A percentile compares a stretch with the other conserved stretches of the same genome.
Conservation (phyloP, 257 asterid species). For the Perilla frutescens region DNA sequence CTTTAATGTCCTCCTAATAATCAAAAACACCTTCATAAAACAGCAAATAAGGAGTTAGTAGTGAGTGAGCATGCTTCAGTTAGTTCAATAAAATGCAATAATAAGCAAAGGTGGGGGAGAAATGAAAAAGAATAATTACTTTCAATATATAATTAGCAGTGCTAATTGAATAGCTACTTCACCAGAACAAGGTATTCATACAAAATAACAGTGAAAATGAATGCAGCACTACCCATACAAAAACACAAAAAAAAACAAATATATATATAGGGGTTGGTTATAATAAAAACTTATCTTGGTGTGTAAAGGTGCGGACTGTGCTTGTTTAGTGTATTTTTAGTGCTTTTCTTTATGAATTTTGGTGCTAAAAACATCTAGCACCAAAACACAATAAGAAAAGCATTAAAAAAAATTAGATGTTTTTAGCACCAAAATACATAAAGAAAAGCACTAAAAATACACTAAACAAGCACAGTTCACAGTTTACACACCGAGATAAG, state of each 20-base stretch:
- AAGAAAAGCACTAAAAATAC: no score
- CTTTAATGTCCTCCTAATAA: conserved; percentile 91
- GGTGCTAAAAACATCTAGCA: no score
- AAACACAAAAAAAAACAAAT: neutral
- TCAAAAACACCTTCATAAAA: conserved; percentile 72
- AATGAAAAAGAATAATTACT: neutral
- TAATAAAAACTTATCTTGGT: no score
- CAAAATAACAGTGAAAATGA: conserved; percentile 2
- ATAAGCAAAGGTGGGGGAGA: conserved; percentile 9
- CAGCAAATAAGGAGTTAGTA: conserved; percentile 37
- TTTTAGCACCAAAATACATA: no score
- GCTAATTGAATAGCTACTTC: conserved; percentile 21
- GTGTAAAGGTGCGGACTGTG: no score
- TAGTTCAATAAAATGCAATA: conserved; percentile 25
- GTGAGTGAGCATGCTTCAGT: conserved; percentile 2
- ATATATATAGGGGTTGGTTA: no score
- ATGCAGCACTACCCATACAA: neutral
- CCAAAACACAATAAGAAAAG: no score
- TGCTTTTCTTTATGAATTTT: no score
- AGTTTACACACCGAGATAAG: no score
- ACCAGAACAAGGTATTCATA: conserved; percentile 8
- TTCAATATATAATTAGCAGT: neutral
- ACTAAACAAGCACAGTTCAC: no score
- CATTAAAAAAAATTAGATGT: no score
- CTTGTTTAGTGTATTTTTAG: no score